Base-by-base conservation (phyloP, 140 eudicot genomes). In the Anethum foeniculum region DNA sequence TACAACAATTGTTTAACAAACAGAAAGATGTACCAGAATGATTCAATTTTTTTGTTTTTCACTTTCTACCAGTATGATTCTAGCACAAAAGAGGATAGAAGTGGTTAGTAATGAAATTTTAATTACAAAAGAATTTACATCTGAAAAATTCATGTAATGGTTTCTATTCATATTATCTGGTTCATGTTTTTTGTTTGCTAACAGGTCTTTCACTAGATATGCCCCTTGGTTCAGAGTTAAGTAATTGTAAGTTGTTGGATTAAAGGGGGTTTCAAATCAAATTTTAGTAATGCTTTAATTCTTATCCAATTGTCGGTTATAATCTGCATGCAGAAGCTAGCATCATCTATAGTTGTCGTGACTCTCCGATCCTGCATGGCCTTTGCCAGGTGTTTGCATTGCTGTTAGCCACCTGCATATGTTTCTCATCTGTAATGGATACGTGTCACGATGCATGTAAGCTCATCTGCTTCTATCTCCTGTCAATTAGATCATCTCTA, bases 331-430 rank as follows among this genome's bases (percentile, higher is more conserved):
- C 18, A 14, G 43, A 67, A 67, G 41, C 43, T 67, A 30, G 21
- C 73, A 67, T 67, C 39, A 30, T 41, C 21, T 67, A 13, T 15
- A 11, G 41, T 67, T 67, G 73, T 67, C 74, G 23, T 67, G 34
- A 67, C 74, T 32, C 74, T 30, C 43, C 74, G 16, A 67, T 67
- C 34, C n/a, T 67, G 74, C 43, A 67, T 67, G 74, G 74, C 74
- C 43, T 67, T 67, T 67, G n/a, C 74, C 15, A 30, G 43, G 39
- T 67, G 74, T 67, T 32, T 14, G 74, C 74, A 30, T 32, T 67
- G n/a, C 74, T 32, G 43, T 15, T 67, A 30, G 74, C 23, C 74
- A 67, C n/a, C 43, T 67, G 43, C 74, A 32, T 67, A 67, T 7
- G 43, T 67, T 67, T 67, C 34, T 30, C 23, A 15, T 30, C n/a